Base-by-base conservation (phyloP, 305 asterid species). In the Fraxinus latifolia region DNA sequence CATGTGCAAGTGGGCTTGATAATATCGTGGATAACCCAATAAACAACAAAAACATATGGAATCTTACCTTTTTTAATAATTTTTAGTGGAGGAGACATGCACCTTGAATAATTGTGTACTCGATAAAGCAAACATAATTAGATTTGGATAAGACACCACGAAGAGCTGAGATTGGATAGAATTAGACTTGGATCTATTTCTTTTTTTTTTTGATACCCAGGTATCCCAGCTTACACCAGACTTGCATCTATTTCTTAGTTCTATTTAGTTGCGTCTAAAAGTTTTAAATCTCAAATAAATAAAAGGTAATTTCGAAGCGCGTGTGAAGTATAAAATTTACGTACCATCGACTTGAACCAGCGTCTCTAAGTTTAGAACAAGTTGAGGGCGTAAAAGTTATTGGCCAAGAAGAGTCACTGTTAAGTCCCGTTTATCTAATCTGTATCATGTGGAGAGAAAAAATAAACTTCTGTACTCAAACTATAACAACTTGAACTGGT, bases 1-100 rank as follows among this genome's bases (percentile, higher is more conserved):
- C 31, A 65, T 31, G 75, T 39, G 42, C 21, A 75, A 75, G 87
- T 79, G 87, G 83, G 81, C 55, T 80, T 75, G 31, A 84, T 68
- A 78, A 79, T 74, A 17, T 29, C 79, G 82, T 82, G 87, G 82
- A 83, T 27, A 15, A 75, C 19, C 37, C 77, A 25, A 67, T 81
- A 81, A 74, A 82, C 23, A 71, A 85, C 83, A 81, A 85, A 80
- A 85, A 85, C 87, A 82, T 85, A 65, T 75, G 85, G 85, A 85
- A 85, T 85, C 87, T 82, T 50, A 79, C 81, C 21, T 82, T 85
- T 85, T 74, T 44, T 50, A 77, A 58, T 70, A 47, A 58, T 37
- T 80, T 73, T 37, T 42, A 85, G 42, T 62, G 87, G 76, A 47
- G 53, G 76, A 47, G 87, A 85, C 85, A 60, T 58, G 29, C 42